Conservation (phyloP, 805 yeast genomes). For the Jamesozyma spencerorum region DNA sequence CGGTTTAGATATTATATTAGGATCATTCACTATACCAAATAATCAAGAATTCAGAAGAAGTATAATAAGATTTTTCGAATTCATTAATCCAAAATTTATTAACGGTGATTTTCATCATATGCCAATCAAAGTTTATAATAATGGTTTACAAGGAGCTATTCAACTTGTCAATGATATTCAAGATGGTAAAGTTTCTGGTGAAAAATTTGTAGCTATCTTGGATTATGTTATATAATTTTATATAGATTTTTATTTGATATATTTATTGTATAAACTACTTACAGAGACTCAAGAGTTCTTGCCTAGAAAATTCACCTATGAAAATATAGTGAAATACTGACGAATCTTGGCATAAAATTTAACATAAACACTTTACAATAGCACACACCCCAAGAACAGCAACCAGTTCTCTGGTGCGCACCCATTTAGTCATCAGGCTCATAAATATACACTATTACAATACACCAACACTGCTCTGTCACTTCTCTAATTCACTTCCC, state of each 20-base stretch:
- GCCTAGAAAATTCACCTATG: too few species aligned
- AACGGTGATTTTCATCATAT: constrained; percentile 25
- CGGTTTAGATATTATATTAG: constrained; percentile 29
- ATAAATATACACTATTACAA: too few species aligned
- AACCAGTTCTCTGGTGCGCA: too few species aligned
- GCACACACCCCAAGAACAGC: too few species aligned
- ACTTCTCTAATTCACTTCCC: too few species aligned
- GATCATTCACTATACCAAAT: constrained; percentile 13
- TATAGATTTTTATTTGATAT: neutral
- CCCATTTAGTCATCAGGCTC: too few species aligned
- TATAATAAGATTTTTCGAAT: constrained; percentile 21
- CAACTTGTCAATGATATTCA: constrained; percentile 16
- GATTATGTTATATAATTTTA: neutral
- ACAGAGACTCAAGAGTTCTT: neutral
- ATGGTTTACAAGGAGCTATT: constrained; percentile 23
- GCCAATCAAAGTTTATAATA: constrained; percentile 20
- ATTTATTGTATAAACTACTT: neutral
- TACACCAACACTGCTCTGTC: too few species aligned
- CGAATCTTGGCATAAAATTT: too few species aligned
- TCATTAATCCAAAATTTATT: constrained; percentile 12
- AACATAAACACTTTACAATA: too few species aligned
- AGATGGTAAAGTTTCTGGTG: constrained; percentile 20
- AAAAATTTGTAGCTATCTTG: constrained; percentile 16
- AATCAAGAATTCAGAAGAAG: constrained; percentile 14
- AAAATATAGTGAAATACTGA: too few species aligned